phyloP scores from a whole-genome alignment of 2,329 filamentous ascomycete species.

The Colletotrichum lindemuthianum region DNA sequence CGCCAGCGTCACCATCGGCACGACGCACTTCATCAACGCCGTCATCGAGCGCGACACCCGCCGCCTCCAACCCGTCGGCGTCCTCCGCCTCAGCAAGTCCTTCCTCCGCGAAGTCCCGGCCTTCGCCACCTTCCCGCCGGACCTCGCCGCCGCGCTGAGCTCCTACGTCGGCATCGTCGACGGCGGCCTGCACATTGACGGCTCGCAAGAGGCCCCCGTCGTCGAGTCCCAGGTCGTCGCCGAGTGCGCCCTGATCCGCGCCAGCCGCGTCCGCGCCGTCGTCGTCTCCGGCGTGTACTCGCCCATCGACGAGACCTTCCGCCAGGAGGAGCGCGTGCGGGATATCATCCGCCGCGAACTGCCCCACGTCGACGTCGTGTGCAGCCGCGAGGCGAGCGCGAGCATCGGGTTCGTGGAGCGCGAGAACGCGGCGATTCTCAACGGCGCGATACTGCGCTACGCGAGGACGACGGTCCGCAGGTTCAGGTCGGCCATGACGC shows the following conservation, averaged over 20 bases:
- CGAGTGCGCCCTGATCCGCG: slow-evolving; percentile 52
- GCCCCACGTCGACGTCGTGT: slow-evolving; percentile 56
- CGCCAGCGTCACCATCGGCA: slow-evolving; percentile 62
- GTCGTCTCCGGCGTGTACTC: slow-evolving; percentile 63
- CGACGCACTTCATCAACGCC: slow-evolving; percentile 69
- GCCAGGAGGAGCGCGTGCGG: slow-evolving; percentile 60
- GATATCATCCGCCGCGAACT: slow-evolving; percentile 53
- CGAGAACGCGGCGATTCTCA: slow-evolving; percentile 73
- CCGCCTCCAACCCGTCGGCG: slow-evolving; percentile 60
- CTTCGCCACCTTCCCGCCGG: slow-evolving; percentile 63
- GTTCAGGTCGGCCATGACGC: slow-evolving; percentile 63
- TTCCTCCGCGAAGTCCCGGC: slow-evolving; percentile 62
- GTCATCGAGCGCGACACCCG: slow-evolving; percentile 63
- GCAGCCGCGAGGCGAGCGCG: slow-evolving; percentile 62
- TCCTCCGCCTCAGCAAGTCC: slow-evolving; percentile 63
- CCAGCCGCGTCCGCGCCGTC: slow-evolving; percentile 56
- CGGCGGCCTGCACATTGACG: slow-evolving; percentile 64
- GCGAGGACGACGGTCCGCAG: slow-evolving; percentile 57
- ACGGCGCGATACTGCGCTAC: slow-evolving; percentile 65
- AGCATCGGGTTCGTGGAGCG: slow-evolving; percentile 65
- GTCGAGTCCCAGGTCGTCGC: slow-evolving; percentile 29
- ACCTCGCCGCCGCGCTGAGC: slow-evolving; percentile 58
- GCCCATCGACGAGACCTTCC: slow-evolving; percentile 56
- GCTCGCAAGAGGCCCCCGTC: slow-evolving; percentile 55
- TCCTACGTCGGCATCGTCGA: slow-evolving; percentile 56